phyloP scores from a whole-genome alignment of 306 rosid genomes.

The Sophora flavescens region DNA sequence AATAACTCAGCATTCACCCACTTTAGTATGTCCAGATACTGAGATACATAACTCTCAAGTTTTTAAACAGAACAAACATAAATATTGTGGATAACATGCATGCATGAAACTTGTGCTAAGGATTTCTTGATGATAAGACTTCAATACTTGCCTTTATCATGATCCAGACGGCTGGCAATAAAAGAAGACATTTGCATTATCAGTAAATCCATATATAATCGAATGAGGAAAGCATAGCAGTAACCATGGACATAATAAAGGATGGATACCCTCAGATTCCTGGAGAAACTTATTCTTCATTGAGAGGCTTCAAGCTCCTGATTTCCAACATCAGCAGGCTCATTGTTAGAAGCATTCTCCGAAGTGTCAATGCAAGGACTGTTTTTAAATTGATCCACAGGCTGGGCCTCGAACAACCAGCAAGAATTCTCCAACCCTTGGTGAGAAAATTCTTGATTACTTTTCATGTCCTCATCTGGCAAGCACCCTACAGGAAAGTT shows the following conservation, averaged over 20 bases:
- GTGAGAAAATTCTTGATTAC: slow-evolving; percentile 48
- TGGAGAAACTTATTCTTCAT: slow-evolving; percentile 50
- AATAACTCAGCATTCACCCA: slow-evolving; percentile 35
- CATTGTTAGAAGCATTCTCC: slow-evolving; percentile 62
- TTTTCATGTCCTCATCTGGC: slow-evolving; percentile 52
- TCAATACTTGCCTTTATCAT: slow-evolving; percentile 43
- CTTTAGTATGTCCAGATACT: slow-evolving; percentile 43
- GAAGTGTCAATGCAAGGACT: slow-evolving; percentile 64
- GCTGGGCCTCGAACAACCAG: slow-evolving; percentile 47
- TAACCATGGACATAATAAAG: slow-evolving; percentile 50
- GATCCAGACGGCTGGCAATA: slow-evolving; percentile 64
- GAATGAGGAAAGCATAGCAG: slow-evolving; percentile 30
- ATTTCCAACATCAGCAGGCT: slow-evolving; percentile 48
- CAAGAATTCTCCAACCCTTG: slow-evolving; percentile 54
- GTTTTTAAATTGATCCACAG: slow-evolving; percentile 51
- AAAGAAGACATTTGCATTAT: slow-evolving; percentile 56
- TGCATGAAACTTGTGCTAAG: slow-evolving; percentile 37
- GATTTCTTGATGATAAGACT: slow-evolving; percentile 42
- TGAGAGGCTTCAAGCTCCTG: slow-evolving; percentile 67
- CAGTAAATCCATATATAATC: slow-evolving; percentile 52
- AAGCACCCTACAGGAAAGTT: slow-evolving; percentile 52
- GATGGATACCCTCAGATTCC: slow-evolving; percentile 65
- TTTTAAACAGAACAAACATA: slow-evolving; percentile 40
- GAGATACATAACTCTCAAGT: slow-evolving; percentile 42
- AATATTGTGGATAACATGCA: slow-evolving; percentile 38